These are phyloP conservation scores for Oidium heveae DNA, from an alignment of 2,329 filamentous ascomycete genomes.

Conservation along the genomic window DNA sequence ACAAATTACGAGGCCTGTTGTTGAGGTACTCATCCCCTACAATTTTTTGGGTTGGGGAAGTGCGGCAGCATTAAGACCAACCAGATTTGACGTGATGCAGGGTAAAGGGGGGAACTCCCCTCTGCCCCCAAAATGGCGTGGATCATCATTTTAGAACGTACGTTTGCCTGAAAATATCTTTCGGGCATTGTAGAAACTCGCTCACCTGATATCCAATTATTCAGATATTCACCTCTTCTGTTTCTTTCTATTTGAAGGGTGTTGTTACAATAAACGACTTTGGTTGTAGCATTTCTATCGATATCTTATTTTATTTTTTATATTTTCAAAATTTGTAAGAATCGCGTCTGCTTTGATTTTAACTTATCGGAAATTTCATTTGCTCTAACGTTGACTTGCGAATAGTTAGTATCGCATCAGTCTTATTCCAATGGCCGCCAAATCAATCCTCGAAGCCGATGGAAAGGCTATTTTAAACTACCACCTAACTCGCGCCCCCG, in stretches of 20 bases:
- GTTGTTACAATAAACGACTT: too few relatives aligned
- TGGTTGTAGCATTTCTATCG: too few relatives aligned
- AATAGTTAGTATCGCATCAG: not conserved
- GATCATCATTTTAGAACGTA: not conserved
- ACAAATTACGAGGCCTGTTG: not conserved
- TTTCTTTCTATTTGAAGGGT: too few relatives aligned
- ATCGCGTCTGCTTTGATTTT: too few relatives aligned
- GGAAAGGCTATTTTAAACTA: conserved; percentile 99
- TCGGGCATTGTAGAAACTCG: too few relatives aligned
- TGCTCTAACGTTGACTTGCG: too few relatives aligned
- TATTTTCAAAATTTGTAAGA: too few relatives aligned
- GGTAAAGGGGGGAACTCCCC: not conserved
- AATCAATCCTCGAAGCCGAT: conserved; percentile 95
- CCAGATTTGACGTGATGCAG: not conserved
- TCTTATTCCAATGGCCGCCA: conserved; percentile 50
- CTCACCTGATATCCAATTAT: too few relatives aligned
- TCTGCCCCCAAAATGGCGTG: not conserved
- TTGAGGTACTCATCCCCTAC: not conserved
- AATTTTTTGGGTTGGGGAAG: not conserved
- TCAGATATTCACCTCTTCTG: too few relatives aligned
- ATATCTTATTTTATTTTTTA: too few relatives aligned
- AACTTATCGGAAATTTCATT: too few relatives aligned
- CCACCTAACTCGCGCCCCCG: conserved; percentile 88
- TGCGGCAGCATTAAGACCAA: not conserved
- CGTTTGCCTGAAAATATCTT: too few relatives aligned